Conservation (phyloP, 164 flowering plant species). For the Houttuynia cordata region DNA sequence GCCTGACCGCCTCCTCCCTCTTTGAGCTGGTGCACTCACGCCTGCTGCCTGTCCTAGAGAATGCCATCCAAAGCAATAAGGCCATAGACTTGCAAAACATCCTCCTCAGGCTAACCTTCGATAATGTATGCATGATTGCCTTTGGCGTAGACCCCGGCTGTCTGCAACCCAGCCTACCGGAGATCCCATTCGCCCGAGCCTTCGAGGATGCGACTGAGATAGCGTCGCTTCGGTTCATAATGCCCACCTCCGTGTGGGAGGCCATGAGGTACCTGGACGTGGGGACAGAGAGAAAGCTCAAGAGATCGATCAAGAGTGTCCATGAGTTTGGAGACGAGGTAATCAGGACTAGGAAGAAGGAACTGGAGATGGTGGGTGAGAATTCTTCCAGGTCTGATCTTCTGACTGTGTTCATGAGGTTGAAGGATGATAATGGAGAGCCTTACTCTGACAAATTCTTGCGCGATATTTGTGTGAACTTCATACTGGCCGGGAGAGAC, state of each 20-base stretch:
- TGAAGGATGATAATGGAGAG: constrained; percentile 51
- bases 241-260: constrained; percentile 65
- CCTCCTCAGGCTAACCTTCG: constrained; percentile 69
- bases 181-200: constrained; percentile 69
- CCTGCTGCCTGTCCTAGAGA: constrained; percentile 54
- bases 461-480: constrained; percentile 80
- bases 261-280: constrained; percentile 40
- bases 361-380: constrained; percentile 17
- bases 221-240: constrained; percentile 48
- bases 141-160: constrained; percentile 94
- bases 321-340: constrained; percentile 64
- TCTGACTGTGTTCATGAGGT: constrained; percentile 61
- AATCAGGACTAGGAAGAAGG: constrained; percentile 59
- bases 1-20: constrained; percentile 48
- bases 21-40: constrained; percentile 54
- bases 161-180: constrained; percentile 45
- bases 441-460: constrained; percentile 61
- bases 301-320: constrained; percentile 39
- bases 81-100: constrained; percentile 64
- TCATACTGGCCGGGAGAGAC: constrained; percentile 90
- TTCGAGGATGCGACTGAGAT: constrained; percentile 89
- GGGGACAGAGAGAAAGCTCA: constrained; percentile 52
- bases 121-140: constrained; percentile 92
- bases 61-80: constrained; percentile 8
- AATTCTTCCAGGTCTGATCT: constrained; percentile 46